A percentile compares a stretch with the other conserved stretches of the same genome.
Conservation (phyloP, 208 protist genomes). For the Acanthamoeba triangularis region DNA sequence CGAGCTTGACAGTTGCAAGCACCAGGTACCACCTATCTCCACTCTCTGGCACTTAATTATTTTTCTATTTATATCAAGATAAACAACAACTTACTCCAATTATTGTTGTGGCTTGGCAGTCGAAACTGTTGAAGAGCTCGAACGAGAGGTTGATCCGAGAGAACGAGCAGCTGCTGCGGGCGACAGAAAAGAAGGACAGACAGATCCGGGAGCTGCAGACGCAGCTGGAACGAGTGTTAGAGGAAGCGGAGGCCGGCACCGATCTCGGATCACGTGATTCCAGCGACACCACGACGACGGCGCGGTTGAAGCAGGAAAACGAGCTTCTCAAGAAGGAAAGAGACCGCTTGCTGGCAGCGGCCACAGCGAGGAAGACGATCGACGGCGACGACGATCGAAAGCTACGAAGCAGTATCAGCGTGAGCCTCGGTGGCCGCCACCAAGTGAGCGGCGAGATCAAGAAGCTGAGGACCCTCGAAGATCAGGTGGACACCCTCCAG, state of each 20-base stretch:
- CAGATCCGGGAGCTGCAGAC: conserved; percentile 38
- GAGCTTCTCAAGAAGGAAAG: conserved; percentile 58
- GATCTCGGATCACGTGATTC: neutral
- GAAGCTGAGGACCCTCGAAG: conserved; percentile 10
- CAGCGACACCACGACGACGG: neutral
- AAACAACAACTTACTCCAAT: too few species aligned
- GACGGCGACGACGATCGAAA: conserved; percentile 14
- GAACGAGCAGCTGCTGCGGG: conserved; percentile 19
- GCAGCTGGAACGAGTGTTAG: conserved; percentile 1
- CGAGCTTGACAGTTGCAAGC: conserved; percentile 19
- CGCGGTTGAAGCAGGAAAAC: conserved; percentile 46
- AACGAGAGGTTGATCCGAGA: conserved; percentile 55
- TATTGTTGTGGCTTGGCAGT: neutral
- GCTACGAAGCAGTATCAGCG: neutral
- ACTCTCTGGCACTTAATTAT: too few species aligned
- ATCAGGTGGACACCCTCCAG: conserved; percentile 44
- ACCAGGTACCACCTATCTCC: conserved; percentile 41
- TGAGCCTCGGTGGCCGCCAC: conserved; percentile 37
- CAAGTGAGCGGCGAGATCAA: conserved; percentile 31
- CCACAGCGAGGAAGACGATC: neutral
- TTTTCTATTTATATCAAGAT: neutral
- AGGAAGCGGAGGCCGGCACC: neutral
- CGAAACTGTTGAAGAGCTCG: conserved; percentile 56
- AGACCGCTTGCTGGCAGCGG: conserved; percentile 17
- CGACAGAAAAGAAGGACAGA: conserved; percentile 51